Conservation (phyloP, 2,329 filamentous ascomycete genomes). For the Colletotrichum sp. region DNA sequence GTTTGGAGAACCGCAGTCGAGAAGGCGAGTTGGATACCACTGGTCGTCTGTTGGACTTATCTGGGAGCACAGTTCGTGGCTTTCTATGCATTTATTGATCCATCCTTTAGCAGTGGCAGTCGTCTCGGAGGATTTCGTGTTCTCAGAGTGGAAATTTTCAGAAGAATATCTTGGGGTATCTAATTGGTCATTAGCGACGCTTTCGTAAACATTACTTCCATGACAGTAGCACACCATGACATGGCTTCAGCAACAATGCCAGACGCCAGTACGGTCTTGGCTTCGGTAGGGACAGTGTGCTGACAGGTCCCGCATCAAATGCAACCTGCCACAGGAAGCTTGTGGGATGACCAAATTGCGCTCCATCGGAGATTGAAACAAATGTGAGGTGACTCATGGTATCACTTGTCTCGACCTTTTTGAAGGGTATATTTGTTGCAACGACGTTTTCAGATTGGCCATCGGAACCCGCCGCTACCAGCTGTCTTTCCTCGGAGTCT, state of each 20-base stretch:
- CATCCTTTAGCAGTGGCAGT: not conserved
- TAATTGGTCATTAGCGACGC: not conserved
- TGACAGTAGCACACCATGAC: rapidly evolving
- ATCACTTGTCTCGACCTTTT: not conserved
- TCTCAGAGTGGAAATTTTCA: rapidly evolving
- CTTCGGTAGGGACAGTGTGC: rapidly evolving
- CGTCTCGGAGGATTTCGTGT: rapidly evolving
- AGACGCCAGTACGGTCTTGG: not conserved
- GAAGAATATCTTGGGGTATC: rapidly evolving
- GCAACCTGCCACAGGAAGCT: not conserved
- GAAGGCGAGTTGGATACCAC: not conserved
- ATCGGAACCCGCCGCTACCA: rapidly evolving
- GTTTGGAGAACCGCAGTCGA: not conserved
- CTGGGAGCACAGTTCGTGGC: not conserved
- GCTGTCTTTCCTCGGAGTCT: not conserved
- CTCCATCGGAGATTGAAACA: not conserved
- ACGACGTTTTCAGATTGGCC: not conserved
- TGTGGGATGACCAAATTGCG: not conserved
- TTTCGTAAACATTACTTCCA: rapidly evolving
- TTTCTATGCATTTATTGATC: not conserved
- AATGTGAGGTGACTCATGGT: rapidly evolving
- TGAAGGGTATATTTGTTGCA: rapidly evolving
- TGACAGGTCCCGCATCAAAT: rapidly evolving
- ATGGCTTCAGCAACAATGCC: not conserved
- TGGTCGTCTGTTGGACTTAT: rapidly evolving